Evolutionary conservation across 192 early-diverging fungal genomes (phyloP).

Genomic region (Funneliformis mosseae): DNA sequence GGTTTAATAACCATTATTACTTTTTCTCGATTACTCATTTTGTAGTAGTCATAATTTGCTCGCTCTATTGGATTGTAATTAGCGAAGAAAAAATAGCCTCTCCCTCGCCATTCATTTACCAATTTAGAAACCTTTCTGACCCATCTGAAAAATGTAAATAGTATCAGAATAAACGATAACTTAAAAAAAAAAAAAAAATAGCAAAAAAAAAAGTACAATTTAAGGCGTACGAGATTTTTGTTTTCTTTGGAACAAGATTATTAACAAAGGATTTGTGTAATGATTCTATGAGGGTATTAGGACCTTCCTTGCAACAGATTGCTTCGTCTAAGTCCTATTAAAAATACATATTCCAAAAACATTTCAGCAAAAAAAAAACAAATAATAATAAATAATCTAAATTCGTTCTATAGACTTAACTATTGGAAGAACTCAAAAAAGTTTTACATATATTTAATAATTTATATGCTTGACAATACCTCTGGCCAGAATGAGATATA

Average conservation of each 20-base stretch:
- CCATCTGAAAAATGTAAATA: too few species aligned
- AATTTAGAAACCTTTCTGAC: background rate
- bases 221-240: background rate
- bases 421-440: too few species aligned
- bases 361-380: background rate
- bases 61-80: background rate
- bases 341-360: background rate
- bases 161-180: too few species aligned
- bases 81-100: background rate
- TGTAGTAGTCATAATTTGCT: background rate
- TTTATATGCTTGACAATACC: background rate
- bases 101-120: background rate
- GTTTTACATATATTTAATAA: too few species aligned
- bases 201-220: too few species aligned
- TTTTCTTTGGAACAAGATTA: background rate
- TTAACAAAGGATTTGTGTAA: background rate
- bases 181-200: too few species aligned
- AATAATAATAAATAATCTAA: background rate
- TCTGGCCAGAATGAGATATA: conserved; percentile 18
- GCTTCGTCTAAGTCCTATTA: background rate
- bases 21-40: background rate
- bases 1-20: background rate
- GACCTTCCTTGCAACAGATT: background rate
- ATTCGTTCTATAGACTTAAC: too few species aligned
- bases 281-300: background rate